A percentile compares a stretch with the other conserved stretches of the same genome.
Evolutionary conservation across 2,329 filamentous ascomycete genomes (phyloP).

Genomic region (Alternaria gaisen): DNA sequence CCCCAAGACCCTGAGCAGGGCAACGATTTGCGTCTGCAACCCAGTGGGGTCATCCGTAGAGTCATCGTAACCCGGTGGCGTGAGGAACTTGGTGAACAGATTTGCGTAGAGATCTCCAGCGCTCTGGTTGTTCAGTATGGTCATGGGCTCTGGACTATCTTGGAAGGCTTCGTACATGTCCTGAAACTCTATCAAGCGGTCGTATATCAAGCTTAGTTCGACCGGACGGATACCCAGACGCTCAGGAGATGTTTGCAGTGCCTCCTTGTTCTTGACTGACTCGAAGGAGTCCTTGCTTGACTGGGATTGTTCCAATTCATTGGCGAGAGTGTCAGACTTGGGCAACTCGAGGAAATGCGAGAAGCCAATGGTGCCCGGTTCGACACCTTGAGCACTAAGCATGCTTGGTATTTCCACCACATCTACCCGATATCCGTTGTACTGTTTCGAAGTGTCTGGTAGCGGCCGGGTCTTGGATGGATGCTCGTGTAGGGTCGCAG

Average conservation of each 20-base stretch:
- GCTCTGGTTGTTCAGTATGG: conserved; percentile 59
- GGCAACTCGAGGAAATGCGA: conserved; percentile 72
- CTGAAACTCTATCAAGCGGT: conserved; percentile 50
- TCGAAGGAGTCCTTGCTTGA: conserved; percentile 41
- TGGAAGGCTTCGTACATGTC: conserved; percentile 64
- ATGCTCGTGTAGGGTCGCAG: conserved; percentile 42
- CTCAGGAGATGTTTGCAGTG: conserved; percentile 48
- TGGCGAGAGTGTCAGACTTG: conserved; percentile 67
- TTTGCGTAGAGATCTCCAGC: conserved; percentile 61
- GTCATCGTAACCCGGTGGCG: conserved; percentile 50
- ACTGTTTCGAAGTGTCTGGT: conserved; percentile 24
- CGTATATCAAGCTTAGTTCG: conserved; percentile 43
- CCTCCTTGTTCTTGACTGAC: conserved; percentile 56
- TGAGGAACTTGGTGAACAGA: conserved; percentile 55
- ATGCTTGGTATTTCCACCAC: conserved; percentile 71
- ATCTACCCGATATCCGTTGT: conserved; percentile 44
- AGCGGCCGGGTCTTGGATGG: conserved; percentile 21
- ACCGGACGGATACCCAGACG: conserved; percentile 50
- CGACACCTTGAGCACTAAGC: conserved; percentile 75
- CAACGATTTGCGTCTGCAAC: conserved; percentile 74
- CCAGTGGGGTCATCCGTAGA: conserved; percentile 65
- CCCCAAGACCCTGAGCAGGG: conserved; percentile 71
- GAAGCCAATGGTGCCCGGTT: conserved; percentile 75
- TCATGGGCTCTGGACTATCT: conserved; percentile 65
- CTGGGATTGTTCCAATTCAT: conserved; percentile 64